Evolutionary conservation across 768 basidiomycete genomes (phyloP).

Genomic region (Pholiota molesta): DNA sequence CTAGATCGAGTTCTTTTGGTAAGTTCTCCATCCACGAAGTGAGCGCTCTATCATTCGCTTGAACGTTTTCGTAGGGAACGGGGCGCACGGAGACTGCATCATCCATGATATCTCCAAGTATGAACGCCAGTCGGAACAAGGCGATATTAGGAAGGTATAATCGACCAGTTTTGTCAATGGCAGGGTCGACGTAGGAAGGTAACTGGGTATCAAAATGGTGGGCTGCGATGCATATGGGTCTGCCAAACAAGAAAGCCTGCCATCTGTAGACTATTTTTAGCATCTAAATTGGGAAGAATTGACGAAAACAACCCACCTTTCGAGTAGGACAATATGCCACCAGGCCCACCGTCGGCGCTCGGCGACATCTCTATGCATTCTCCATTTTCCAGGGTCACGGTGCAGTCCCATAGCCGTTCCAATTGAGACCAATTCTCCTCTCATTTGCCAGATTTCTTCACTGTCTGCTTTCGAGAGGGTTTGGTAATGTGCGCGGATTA

Average conservation of each 20-base stretch:
- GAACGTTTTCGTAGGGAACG: slow-evolving; percentile 75
- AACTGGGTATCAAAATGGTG: slow-evolving; percentile 85
- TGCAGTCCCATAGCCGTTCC: slow-evolving; percentile 85
- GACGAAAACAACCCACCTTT: slow-evolving; percentile 52
- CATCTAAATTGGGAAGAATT: slow-evolving; percentile 11
- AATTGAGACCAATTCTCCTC: slow-evolving; percentile 74
- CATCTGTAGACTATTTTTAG: slow-evolving; percentile 49
- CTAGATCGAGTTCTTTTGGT: slow-evolving; percentile 72
- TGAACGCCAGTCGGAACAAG: slow-evolving; percentile 74
- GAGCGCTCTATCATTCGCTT: slow-evolving; percentile 71
- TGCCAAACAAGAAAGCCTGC: slow-evolving; percentile 88
- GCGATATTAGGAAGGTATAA: slow-evolving; percentile 77
- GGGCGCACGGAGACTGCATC: slow-evolving; percentile 79
- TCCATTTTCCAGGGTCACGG: slow-evolving; percentile 82
- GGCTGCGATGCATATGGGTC: slow-evolving; percentile 73
- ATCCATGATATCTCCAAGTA: slow-evolving; percentile 85
- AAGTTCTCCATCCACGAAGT: slow-evolving; percentile 79
- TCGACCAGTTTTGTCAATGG: slow-evolving; percentile 63
- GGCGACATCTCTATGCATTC: slow-evolving; percentile 67
- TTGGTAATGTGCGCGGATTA: slow-evolving; percentile 73
- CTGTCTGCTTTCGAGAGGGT: slow-evolving; percentile 73
- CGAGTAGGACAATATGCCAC: slow-evolving; percentile 86
- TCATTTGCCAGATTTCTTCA: slow-evolving; percentile 80
- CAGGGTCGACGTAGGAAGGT: slow-evolving; percentile 68
- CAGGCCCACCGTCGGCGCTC: slow-evolving; percentile 87